phyloP scores from a whole-genome alignment of 2,329 filamentous ascomycete genomes.

The Pyrenochaeta sp. region DNA sequence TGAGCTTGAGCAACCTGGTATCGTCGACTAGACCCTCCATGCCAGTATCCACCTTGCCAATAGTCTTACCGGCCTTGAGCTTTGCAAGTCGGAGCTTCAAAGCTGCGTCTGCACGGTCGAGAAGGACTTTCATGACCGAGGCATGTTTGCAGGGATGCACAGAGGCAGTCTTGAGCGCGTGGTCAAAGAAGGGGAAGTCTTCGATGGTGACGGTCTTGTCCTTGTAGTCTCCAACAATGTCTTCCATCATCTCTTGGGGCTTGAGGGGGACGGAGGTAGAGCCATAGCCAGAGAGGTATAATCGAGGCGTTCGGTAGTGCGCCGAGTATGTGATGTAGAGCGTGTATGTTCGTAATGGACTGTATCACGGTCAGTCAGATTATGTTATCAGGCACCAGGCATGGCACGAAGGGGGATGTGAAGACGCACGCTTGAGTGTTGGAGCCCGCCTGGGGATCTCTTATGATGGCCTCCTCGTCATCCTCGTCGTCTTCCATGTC shows the following conservation, averaged over 20 bases:
- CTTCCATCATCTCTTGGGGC: conserved; percentile 91
- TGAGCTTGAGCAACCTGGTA: conserved; percentile 69
- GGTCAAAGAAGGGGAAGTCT: conserved; percentile 93
- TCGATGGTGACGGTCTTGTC: conserved; percentile 99
- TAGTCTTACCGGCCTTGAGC: conserved; percentile 68
- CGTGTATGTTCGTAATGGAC: conserved; percentile 89
- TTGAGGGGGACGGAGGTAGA: conserved; percentile 80
- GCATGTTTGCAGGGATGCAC: conserved; percentile 98
- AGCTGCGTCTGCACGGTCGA: conserved; percentile 93
- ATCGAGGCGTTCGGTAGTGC: conserved; percentile 93
- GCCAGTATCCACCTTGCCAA: conserved; percentile 63
- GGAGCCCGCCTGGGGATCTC: conserved; percentile 59
- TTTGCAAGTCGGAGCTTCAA: conserved; percentile 88
- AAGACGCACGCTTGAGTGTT: conserved; percentile 63
- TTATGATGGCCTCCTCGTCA: conserved; percentile 92
- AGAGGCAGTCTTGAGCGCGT: conserved; percentile 92
- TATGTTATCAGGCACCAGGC: too few relatives aligned
- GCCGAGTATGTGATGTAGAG: conserved; percentile 98
- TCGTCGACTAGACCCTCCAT: conserved; percentile 89
- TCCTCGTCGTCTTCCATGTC: conserved; percentile 99
- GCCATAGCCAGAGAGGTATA: conserved; percentile 92
- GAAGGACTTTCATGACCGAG: conserved; percentile 95
- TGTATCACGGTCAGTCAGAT: conserved; percentile 52
- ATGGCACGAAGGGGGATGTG: not conserved
- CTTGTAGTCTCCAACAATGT: conserved; percentile 95